These are phyloP conservation scores for Pseudogymnoascus sp. DNA, from an alignment of 2,329 filamentous ascomycete genomes.

Conservation along the genomic window DNA sequence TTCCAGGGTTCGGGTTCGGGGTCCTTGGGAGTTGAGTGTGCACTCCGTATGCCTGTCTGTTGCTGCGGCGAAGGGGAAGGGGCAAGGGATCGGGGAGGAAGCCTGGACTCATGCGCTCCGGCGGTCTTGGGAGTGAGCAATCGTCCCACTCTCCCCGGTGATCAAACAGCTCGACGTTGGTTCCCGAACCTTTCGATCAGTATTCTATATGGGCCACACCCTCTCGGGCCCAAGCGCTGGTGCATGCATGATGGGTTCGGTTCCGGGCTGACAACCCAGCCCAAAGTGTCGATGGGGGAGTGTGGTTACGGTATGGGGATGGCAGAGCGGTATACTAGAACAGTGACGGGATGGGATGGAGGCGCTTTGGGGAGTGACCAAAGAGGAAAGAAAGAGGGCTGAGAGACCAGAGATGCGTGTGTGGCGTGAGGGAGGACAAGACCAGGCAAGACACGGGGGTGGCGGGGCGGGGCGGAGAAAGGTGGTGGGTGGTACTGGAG, in stretches of 20 bases:
- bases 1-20: not conserved
- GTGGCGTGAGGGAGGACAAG: not conserved
- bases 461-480: not conserved
- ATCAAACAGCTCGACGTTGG: constrained; percentile 2
- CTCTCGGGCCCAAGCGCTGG: not conserved
- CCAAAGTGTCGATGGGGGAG: not conserved
- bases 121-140: not conserved
- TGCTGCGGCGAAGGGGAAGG: not conserved
- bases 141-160: not conserved
- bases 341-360: not conserved
- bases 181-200: not conserved
- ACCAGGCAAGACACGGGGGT: not conserved
- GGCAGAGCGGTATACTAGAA: not conserved
- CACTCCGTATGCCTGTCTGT: not conserved
- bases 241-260: not conserved
- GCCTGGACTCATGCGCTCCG: not conserved
- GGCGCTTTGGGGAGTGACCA: not conserved
- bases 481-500: not conserved
- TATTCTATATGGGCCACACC: not conserved
- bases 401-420: not conserved
- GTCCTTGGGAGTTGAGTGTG: not conserved
- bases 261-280: not conserved
- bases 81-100: not conserved
- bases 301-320: not conserved
- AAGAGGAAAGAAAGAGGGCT: constrained; percentile 1